These are phyloP conservation scores for Neonectria hederae DNA, from an alignment of 2,329 filamentous ascomycete genomes.

Conservation along the genomic window DNA sequence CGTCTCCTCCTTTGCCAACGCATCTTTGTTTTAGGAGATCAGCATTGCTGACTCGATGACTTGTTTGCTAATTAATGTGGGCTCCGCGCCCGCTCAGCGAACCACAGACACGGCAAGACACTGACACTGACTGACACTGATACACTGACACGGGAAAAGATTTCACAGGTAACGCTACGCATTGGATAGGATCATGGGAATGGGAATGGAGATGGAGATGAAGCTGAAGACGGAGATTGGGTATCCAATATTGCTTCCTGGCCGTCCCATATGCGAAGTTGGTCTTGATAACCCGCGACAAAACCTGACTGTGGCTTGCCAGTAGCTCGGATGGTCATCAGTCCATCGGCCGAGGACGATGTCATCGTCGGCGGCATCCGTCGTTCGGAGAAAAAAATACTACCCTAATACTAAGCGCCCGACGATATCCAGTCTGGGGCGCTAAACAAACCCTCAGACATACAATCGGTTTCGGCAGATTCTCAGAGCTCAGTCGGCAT, in stretches of 20 bases:
- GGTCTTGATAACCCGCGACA: conserved; percentile 1
- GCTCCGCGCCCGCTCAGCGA: conserved; percentile 10
- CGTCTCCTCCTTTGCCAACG: conserved; percentile 15
- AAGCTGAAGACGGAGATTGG: conserved; percentile 16
- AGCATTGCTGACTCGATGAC: conserved; percentile 8
- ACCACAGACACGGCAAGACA: conserved; percentile 10
- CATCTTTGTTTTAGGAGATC: conserved; percentile 20
- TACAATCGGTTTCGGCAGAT: conserved; percentile 19
- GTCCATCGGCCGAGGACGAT: conserved; percentile 37
- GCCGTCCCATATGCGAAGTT: conserved; percentile 9
- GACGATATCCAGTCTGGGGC: conserved; percentile 11
- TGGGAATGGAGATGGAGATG: neutral
- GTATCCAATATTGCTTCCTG: conserved; percentile 2
- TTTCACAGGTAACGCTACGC: conserved; percentile 12
- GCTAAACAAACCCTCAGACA: conserved; percentile 7
- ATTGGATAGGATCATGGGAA: conserved; percentile 1
- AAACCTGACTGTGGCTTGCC: conserved; percentile 13
- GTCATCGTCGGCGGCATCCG: conserved; percentile 42
- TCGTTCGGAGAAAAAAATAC: conserved; percentile 6
- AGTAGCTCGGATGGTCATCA: conserved; percentile 16
- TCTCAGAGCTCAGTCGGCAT: conserved; percentile 10
- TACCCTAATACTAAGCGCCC: conserved; percentile 19
- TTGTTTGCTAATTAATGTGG: conserved; percentile 14
- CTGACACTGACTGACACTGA: conserved; percentile 10
- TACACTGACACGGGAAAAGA: conserved; percentile 1